Percentiles rank a stretch among this genome's conserved stretches.
These are phyloP conservation scores for Alternaria triticimaculans DNA, from an alignment of 2,329 filamentous ascomycete species.

Conservation along the genomic window DNA sequence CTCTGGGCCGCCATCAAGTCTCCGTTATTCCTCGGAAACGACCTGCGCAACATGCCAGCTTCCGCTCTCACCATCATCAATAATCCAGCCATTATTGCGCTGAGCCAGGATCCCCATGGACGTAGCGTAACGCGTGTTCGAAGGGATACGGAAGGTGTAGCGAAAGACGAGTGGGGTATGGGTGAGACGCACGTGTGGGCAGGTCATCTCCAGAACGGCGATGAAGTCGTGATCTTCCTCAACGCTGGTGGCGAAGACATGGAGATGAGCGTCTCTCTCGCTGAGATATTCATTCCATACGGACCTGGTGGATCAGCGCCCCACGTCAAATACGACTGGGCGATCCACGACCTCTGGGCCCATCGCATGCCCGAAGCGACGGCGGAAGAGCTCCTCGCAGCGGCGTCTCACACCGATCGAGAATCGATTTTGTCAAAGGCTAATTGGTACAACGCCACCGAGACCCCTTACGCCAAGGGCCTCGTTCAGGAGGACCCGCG, in stretches of 20 bases:
- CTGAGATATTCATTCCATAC: conserved; percentile 32
- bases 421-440: conserved; percentile 21
- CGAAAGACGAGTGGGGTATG: conserved; percentile 31
- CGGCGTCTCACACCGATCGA: conserved; percentile 11
- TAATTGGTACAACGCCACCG: conserved; percentile 33
- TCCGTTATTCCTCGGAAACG: conserved; percentile 54
- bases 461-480: conserved; percentile 27
- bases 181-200: conserved; percentile 36
- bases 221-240: conserved; percentile 29
- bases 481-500: conserved; percentile 23
- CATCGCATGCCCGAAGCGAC: conserved; percentile 26
- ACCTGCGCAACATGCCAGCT: conserved; percentile 47
- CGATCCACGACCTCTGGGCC: conserved; percentile 33
- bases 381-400: conserved; percentile 21
- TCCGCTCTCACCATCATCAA: conserved; percentile 51
- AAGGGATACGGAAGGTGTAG: conserved; percentile 22
- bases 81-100: conserved; percentile 41
- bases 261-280: conserved; percentile 29
- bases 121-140: conserved; percentile 30
- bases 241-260: conserved; percentile 27
- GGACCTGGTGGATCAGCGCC: conserved; percentile 33
- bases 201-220: conserved; percentile 29
- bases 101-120: conserved; percentile 34
- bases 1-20: conserved; percentile 52
- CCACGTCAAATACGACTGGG: conserved; percentile 31